Evolutionary conservation across 192 early-diverging fungal genomes (phyloP).

Genomic region (Rhizophagus sp.): DNA sequence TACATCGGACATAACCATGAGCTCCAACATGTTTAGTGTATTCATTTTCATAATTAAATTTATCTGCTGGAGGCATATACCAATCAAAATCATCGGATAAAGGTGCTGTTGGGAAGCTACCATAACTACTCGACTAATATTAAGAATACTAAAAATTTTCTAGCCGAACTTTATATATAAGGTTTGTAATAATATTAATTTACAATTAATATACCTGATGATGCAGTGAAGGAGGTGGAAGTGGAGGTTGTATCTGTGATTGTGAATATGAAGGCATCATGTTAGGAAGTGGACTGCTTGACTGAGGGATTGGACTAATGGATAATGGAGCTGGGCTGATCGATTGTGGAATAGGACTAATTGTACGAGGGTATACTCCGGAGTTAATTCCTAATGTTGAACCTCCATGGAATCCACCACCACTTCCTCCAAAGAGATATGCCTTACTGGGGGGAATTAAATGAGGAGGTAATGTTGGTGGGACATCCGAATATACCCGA

Average conservation of each 20-base stretch:
- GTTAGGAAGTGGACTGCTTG: background rate
- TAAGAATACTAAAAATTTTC: background rate
- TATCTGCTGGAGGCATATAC: constrained; percentile 62
- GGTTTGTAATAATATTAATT: too few species aligned
- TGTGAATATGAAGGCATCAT: constrained; percentile 12
- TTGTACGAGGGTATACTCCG: constrained; percentile 9
- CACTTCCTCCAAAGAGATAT: constrained; percentile 41
- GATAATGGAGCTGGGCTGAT: background rate
- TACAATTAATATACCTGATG: background rate
- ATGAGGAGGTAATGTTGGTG: constrained; percentile 59
- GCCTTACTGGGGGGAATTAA: constrained; percentile 70
- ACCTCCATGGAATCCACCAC: constrained; percentile 13
- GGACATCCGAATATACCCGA: constrained; percentile 52
- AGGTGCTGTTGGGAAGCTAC: constrained; percentile 24
- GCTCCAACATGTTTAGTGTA: constrained; percentile 55
- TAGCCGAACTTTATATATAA: background rate
- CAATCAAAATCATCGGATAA: constrained; percentile 61
- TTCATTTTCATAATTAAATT: constrained; percentile 56
- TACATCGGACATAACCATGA: constrained; percentile 58
- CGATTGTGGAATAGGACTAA: constrained; percentile 26
- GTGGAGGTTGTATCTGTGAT: constrained; percentile 24
- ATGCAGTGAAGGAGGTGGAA: constrained; percentile 6
- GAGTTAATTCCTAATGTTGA: background rate
- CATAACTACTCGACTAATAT: background rate
- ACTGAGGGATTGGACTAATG: background rate